Conservation (phyloP, 306 rosid species). For the Castanopsis chinensis region DNA sequence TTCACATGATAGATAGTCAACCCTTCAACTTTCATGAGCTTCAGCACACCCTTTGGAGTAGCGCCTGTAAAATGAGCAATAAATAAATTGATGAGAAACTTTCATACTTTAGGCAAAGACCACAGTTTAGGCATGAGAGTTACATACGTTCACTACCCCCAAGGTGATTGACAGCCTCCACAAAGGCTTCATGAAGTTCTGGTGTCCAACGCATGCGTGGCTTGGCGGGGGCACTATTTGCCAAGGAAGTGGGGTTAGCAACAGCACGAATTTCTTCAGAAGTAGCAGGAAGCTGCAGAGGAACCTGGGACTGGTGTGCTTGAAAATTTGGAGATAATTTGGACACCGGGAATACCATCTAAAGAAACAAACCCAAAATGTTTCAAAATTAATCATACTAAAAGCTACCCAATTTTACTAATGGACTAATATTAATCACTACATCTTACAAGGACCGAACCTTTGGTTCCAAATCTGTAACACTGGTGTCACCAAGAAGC, state of each 20-base stretch:
- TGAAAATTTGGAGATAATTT: constrained; percentile 49
- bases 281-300: constrained; percentile 50
- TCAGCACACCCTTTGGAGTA: constrained; percentile 97
- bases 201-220: constrained; percentile 99
- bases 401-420: constrained; percentile 23
- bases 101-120: constrained; percentile 22
- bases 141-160: constrained; percentile 98
- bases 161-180: constrained; percentile 93
- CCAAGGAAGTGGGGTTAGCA: constrained; percentile 52
- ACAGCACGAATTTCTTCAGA: constrained; percentile 52
- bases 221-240: constrained; percentile 64
- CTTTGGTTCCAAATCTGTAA: constrained; percentile 80
- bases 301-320: constrained; percentile 56
- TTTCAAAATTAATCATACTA: constrained; percentile 16
- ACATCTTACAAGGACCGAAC: constrained; percentile 40
- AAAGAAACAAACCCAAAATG: constrained; percentile 42
- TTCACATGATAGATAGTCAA: constrained; percentile 98
- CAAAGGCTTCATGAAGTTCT: constrained; percentile 97
- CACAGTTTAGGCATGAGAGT: constrained; percentile 18
- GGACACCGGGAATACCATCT: constrained; percentile 61
- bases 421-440: constrained; percentile 21
- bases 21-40: constrained; percentile 92
- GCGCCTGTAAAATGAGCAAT: constrained; percentile 59
- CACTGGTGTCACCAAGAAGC: constrained; percentile 64
- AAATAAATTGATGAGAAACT: constrained; percentile 25